Evolutionary conservation across 139 green algal species (phyloP).

Genomic region (Pedinophyceae sp.): DNA sequence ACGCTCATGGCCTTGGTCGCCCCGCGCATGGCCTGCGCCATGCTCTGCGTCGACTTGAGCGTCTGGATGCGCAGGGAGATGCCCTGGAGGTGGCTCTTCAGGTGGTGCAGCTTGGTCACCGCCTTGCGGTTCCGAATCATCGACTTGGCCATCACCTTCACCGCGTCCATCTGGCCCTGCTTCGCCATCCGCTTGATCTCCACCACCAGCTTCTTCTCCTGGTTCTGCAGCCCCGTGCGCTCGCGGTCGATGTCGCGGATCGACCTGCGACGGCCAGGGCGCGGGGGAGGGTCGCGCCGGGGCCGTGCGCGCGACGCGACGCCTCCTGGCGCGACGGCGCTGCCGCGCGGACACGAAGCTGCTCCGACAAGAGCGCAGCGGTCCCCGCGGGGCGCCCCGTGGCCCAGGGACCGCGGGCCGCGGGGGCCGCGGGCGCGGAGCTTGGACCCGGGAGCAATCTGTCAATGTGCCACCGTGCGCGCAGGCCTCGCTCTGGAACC

Average conservation of each 20-base stretch:
- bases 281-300: too few species aligned
- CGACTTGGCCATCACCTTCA: constrained; percentile 97
- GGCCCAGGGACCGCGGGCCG: not conserved
- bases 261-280: too few species aligned
- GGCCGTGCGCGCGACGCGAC: too few species aligned
- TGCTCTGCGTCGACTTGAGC: constrained; percentile 92
- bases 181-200: constrained; percentile 98
- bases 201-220: constrained; percentile 75
- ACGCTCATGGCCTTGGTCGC: constrained; percentile 87
- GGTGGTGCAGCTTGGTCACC: constrained; percentile 91
- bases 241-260: constrained; percentile 87
- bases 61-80: constrained; percentile 92
- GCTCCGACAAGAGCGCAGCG: not conserved
- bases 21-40: constrained; percentile 89
- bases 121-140: constrained; percentile 89
- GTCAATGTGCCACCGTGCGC: too few species aligned
- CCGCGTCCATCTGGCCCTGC: constrained; percentile 87
- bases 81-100: constrained; percentile 93
- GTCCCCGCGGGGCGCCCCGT: not conserved
- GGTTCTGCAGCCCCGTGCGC: constrained; percentile 37
- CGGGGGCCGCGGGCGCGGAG: too few species aligned
- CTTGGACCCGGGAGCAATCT: too few species aligned
- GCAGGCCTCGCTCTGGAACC: too few species aligned
- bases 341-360: not conserved
- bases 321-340: too few species aligned